These are phyloP conservation scores for Boletus edulis DNA, from an alignment of 768 basidiomycete genomes.

Conservation along the genomic window DNA sequence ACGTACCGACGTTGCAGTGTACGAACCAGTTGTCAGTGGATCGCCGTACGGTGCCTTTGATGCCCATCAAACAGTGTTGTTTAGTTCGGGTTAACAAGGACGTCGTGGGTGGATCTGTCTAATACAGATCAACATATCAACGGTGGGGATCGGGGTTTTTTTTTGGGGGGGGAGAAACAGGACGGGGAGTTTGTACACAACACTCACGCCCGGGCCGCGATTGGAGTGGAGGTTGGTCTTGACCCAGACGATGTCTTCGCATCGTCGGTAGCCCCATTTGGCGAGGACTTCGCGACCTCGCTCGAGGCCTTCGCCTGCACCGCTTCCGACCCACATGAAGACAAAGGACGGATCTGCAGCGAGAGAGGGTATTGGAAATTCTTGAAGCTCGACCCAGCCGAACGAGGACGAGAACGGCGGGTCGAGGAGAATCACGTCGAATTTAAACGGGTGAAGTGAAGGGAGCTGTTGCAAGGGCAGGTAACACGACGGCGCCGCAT, in stretches of 20 bases:
- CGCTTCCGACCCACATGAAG: slow-evolving; percentile 94
- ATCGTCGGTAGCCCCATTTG: slow-evolving; percentile 92
- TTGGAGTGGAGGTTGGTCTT: slow-evolving; percentile 81
- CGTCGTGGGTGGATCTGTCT: slow-evolving; percentile 86
- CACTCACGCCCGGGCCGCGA: slow-evolving; percentile 70
- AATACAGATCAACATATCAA: slow-evolving; percentile 9
- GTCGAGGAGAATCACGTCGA: slow-evolving; percentile 89
- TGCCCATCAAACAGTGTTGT: slow-evolving; percentile 96
- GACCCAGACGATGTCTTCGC: slow-evolving; percentile 99
- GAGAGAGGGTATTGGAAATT: slow-evolving; percentile 76
- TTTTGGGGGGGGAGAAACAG: neutral
- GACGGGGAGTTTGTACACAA: neutral
- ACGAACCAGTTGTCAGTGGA: slow-evolving; percentile 97
- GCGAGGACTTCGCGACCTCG: slow-evolving; percentile 86
- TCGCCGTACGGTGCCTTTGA: slow-evolving; percentile 92
- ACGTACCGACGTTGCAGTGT: slow-evolving; percentile 93
- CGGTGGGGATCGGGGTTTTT: neutral
- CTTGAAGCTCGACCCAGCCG: slow-evolving; percentile 80
- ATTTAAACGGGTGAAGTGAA: slow-evolving; percentile 63
- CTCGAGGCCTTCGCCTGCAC: slow-evolving; percentile 88
- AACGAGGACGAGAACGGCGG: slow-evolving; percentile 87
- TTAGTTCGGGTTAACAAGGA: slow-evolving; percentile 87
- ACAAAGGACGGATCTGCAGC: slow-evolving; percentile 92
- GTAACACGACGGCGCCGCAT: slow-evolving; percentile 73
- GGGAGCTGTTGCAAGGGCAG: slow-evolving; percentile 59